Conservation (phyloP, 805 yeast genomes). For the Isabelozyma heimii region DNA sequence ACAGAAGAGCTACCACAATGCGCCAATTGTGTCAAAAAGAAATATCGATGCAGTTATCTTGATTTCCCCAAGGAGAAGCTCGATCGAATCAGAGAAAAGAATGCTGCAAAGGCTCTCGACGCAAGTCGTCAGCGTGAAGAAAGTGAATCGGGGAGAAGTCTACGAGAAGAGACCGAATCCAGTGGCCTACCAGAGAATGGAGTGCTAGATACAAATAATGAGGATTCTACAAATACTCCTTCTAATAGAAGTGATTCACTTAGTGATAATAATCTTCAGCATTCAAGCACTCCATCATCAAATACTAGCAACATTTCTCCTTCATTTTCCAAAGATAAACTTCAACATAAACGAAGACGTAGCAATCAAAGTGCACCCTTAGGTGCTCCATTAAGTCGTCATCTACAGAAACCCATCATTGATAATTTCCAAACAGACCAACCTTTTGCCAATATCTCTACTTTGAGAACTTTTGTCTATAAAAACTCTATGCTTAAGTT, state of each 20-base stretch:
- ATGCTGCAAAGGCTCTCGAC: slow-evolving; percentile 17
- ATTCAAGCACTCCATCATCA: neutral
- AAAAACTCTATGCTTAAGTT: neutral
- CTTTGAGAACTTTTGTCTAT: neutral
- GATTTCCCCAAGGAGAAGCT: slow-evolving; percentile 39
- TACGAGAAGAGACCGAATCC: too few species aligned
- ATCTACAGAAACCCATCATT: neutral
- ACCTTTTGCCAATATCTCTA: neutral
- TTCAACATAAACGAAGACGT: neutral
- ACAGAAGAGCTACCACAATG: slow-evolving; percentile 43
- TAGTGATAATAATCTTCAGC: neutral
- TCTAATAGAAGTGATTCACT: neutral
- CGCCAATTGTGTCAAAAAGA: slow-evolving; percentile 34
- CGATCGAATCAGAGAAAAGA: slow-evolving; percentile 31
- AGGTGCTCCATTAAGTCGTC: neutral
- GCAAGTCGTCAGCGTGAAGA: slow-evolving; percentile 2
- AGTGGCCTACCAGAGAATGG: too few species aligned
- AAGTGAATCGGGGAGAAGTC: neutral
- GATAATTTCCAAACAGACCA: slow-evolving; percentile 1
- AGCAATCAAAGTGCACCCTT: neutral
- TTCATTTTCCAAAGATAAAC: neutral
- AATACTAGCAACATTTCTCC: neutral
- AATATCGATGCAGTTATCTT: slow-evolving; percentile 39
- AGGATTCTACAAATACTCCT: too few species aligned
- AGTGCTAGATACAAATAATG: too few species aligned